Conservation (phyloP, 257 asterid species). For the Solanum paucissectum region DNA sequence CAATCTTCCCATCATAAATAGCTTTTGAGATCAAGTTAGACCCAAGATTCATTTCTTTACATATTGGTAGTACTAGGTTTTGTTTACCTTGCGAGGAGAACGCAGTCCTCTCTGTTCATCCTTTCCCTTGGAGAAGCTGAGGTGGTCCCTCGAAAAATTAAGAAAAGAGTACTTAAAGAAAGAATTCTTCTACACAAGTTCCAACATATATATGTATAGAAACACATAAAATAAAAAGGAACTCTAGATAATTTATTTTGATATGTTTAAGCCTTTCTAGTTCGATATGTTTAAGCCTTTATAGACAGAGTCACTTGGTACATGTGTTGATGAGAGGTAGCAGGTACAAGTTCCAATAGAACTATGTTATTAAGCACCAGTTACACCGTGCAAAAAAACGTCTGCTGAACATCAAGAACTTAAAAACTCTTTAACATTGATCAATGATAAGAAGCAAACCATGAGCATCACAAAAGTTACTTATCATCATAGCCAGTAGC, state of each 20-base stretch:
- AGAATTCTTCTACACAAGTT: background rate
- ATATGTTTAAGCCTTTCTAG: background rate
- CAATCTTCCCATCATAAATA: background rate
- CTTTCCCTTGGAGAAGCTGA: background rate
- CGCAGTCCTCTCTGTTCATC: background rate
- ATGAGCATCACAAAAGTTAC: background rate
- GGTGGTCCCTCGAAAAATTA: background rate
- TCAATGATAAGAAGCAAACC: background rate
- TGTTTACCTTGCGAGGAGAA: background rate
- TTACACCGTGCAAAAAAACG: background rate
- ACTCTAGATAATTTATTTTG: background rate
- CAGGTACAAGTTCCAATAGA: background rate
- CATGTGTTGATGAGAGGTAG: background rate
- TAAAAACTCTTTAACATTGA: background rate
- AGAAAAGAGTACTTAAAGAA: background rate
- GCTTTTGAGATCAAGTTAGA: background rate
- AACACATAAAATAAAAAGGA: background rate
- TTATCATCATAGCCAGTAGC: background rate
- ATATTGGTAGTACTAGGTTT: background rate
- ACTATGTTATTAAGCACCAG: background rate
- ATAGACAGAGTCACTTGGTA: background rate
- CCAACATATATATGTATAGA: background rate
- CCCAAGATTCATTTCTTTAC: background rate
- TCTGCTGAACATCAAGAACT: background rate
- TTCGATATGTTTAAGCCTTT: background rate